A percentile compares a stretch with the other conserved stretches of the same genome.
Conservation (phyloP, 2,329 filamentous ascomycete genomes). For the Chlorencoelia australis region DNA sequence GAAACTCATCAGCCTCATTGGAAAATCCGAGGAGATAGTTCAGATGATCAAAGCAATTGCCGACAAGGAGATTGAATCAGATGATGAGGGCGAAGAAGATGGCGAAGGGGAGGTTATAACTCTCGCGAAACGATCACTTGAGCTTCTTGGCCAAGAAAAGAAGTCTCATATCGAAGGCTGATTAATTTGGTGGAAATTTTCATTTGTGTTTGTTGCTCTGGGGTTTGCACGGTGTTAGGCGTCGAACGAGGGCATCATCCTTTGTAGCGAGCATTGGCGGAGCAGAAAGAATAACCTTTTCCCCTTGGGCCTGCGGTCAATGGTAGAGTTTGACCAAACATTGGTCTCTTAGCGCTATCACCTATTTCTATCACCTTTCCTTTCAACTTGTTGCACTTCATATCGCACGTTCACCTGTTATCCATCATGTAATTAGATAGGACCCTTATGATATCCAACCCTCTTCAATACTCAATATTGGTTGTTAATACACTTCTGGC, state of each 20-base stretch:
- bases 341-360: conserved; percentile 10
- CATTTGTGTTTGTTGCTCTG: conserved; percentile 24
- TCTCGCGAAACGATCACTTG: conserved; percentile 80
- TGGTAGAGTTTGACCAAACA: conserved; percentile 11
- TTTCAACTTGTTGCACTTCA: conserved; percentile 22
- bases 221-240: conserved; percentile 28
- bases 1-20: conserved; percentile 77
- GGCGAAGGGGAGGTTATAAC: conserved; percentile 90
- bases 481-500: no score
- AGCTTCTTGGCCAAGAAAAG: conserved; percentile 69
- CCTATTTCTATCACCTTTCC: conserved; percentile 20
- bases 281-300: conserved; percentile 17
- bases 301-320: conserved; percentile 13
- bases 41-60: conserved; percentile 87
- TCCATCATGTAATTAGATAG: conserved; percentile 30
- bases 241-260: conserved; percentile 21
- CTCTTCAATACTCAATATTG: no score
- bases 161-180: conserved; percentile 75
- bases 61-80: conserved; percentile 77
- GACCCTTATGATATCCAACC: conserved; percentile 26
- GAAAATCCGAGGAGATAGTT: conserved; percentile 83
- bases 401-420: conserved; percentile 19
- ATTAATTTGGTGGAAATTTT: conserved; percentile 22
- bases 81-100: conserved; percentile 78
- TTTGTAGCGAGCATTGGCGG: conserved; percentile 28